Base-by-base conservation (phyloP, 305 asterid species). In the Fraxinus angustifolia region DNA sequence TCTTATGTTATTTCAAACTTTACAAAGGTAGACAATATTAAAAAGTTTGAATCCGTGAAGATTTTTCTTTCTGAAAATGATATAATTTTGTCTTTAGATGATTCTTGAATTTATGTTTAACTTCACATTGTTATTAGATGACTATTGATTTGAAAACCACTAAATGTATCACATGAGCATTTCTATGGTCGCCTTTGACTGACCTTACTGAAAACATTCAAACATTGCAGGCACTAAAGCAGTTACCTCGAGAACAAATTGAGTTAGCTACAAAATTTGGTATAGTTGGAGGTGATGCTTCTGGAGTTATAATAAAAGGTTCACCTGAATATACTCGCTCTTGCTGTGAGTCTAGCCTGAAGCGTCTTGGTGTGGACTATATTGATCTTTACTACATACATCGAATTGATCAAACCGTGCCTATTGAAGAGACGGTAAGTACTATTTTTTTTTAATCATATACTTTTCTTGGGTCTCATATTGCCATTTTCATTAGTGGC, bases 251-350 rank as follows among this genome's bases (percentile, higher is more conserved):
- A 16, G 93, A 88, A 77, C 82, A 88, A 75, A 78, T 90, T 74
- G 88, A 90, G 82, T 53, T 90, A 53, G 91, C 93, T 28, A 90
- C 93, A 17, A 90, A 90, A 78, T 90, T 90, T 75, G 93, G 93
- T 56, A 56, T 87, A 14, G 78, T 6, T 30, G 48, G 74, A 65
- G 21, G 84, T 6, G 80, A 78, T 21, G 80, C 86, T 30, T 80
- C 86, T 12, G 83, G 77, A 45, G 67, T 87, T 26, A 78, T 74
- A 76, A 31, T 31, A 31, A 31, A 31, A 31, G 93, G 93, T 31
- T 80, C 89, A 70, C 88, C 91, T 14, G 93, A 85, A 81, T 88
- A 90, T 88, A 89, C 26, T 0, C 88, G 93, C 3, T 78, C 90
- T 28, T 88, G 93, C 84, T 90, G 93, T 73, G 93, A 90, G 76